phyloP scores from a whole-genome alignment of 2,329 filamentous ascomycete species.

The Aspergillus pseudoterreus region DNA sequence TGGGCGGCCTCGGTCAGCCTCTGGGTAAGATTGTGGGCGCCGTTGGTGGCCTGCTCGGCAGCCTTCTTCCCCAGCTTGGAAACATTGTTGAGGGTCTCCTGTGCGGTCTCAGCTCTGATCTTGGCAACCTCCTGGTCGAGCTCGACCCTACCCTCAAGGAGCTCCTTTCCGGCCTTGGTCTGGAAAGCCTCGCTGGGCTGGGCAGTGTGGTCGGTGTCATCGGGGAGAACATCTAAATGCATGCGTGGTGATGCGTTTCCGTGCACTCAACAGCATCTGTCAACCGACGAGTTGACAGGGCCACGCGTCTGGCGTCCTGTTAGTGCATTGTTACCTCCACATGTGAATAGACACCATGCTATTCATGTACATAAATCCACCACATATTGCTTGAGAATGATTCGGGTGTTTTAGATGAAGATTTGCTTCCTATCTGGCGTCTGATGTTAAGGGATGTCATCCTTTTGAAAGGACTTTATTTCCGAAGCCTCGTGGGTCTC shows the following conservation, averaged over 20 bases:
- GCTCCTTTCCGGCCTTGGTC: slow-evolving; percentile 13
- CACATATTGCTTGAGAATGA: neutral
- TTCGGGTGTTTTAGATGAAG: neutral
- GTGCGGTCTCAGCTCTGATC: slow-evolving; percentile 17
- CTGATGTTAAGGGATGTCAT: neutral
- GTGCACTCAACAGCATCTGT: neutral
- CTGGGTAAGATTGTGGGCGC: slow-evolving; percentile 25
- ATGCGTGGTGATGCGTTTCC: slow-evolving; percentile 1
- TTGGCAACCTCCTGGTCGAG: slow-evolving; percentile 18
- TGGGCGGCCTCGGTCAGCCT: slow-evolving; percentile 25
- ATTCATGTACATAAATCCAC: neutral
- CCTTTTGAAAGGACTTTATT: neutral
- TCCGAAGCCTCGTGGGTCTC: neutral
- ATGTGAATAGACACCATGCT: neutral
- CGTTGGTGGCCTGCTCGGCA: slow-evolving; percentile 17
- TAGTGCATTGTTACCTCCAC: neutral
- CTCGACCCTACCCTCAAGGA: slow-evolving; percentile 18
- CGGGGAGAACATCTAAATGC: slow-evolving; percentile 23
- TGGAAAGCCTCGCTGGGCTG: slow-evolving; percentile 9
- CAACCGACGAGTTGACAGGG: too few relatives aligned
- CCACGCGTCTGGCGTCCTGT: too few relatives aligned
- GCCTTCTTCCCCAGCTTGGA: slow-evolving; percentile 23
- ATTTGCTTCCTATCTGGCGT: neutral
- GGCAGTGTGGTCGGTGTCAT: slow-evolving; percentile 22
- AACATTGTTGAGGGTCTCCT: slow-evolving; percentile 16